Conservation (phyloP, 2,329 filamentous ascomycete genomes). For the Colletotrichum truncatum region DNA sequence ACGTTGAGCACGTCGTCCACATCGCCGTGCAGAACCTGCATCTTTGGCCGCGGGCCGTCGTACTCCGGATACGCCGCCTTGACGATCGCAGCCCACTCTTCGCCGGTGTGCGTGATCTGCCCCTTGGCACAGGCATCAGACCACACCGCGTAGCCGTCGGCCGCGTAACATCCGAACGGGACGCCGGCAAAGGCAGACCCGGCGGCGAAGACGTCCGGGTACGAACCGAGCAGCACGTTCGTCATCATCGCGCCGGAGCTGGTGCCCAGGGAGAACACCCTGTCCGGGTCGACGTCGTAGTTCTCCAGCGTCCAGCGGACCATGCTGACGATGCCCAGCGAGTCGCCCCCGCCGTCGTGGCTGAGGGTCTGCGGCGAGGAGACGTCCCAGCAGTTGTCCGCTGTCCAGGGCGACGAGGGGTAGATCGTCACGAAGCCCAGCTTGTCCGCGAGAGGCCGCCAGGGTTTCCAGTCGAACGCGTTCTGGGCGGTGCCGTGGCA, state of each 20-base stretch:
- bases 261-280: slow-evolving; percentile 61
- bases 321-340: slow-evolving; percentile 62
- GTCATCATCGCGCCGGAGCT: slow-evolving; percentile 67
- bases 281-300: slow-evolving; percentile 54
- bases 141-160: slow-evolving; percentile 53
- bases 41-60: slow-evolving; percentile 58
- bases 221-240: slow-evolving; percentile 58
- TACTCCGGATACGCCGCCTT: slow-evolving; percentile 58
- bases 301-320: slow-evolving; percentile 57
- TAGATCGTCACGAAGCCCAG: slow-evolving; percentile 63
- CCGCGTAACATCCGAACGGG: slow-evolving; percentile 59
- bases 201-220: slow-evolving; percentile 62
- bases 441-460: slow-evolving; percentile 59
- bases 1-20: slow-evolving; percentile 59
- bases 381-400: slow-evolving; percentile 66
- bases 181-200: slow-evolving; percentile 55
- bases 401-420: slow-evolving; percentile 46
- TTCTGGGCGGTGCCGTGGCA: slow-evolving; percentile 63
- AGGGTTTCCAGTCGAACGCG: slow-evolving; percentile 60
- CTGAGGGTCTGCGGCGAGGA: slow-evolving; percentile 57
- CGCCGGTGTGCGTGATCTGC: slow-evolving; percentile 45
- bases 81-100: slow-evolving; percentile 46
- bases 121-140: slow-evolving; percentile 62
- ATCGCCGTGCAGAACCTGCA: slow-evolving; percentile 68
- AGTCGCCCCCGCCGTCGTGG: slow-evolving; percentile 61